Evolutionary conservation across 176 grass and related monocot species (phyloP).

Genomic region (Oryza glumipatula): DNA sequence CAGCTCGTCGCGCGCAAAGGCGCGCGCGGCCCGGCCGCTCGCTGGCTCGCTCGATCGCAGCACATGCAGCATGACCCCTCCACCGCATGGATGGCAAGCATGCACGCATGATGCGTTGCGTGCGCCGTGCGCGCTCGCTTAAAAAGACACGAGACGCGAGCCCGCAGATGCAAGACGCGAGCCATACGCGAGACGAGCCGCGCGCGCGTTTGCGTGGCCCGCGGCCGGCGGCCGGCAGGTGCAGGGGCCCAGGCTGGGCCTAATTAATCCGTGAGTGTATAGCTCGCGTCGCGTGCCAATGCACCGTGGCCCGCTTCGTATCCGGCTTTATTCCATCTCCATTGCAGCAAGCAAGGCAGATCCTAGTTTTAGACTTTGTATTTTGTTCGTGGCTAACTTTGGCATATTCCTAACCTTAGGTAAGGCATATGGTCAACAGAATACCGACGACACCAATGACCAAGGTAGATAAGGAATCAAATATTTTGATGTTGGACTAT

Average conservation of each 20-base stretch:
- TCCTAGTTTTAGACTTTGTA: not conserved
- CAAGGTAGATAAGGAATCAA: not conserved
- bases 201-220: not conserved
- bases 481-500: not conserved
- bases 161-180: constrained; percentile 14
- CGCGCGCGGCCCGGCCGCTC: not conserved
- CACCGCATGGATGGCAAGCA: not conserved
- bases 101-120: constrained; percentile 40
- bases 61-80: constrained; percentile 24
- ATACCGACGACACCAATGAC: not conserved
- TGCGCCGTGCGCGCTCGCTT: constrained; percentile 22
- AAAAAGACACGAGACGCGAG: constrained; percentile 8
- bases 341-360: constrained; percentile 20
- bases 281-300: not conserved
- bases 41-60: not conserved
- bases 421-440: not conserved
- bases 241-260: constrained; percentile 26
- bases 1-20: not conserved
- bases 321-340: constrained; percentile 46
- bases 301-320: constrained; percentile 19
- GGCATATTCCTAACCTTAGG: no score
- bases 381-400: no score
- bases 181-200: not conserved
- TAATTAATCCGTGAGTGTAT: constrained; percentile 1
- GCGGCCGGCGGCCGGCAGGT: not conserved